phyloP scores from a whole-genome alignment of 176 grass and related monocot species.

The Oryza glumipatula region DNA sequence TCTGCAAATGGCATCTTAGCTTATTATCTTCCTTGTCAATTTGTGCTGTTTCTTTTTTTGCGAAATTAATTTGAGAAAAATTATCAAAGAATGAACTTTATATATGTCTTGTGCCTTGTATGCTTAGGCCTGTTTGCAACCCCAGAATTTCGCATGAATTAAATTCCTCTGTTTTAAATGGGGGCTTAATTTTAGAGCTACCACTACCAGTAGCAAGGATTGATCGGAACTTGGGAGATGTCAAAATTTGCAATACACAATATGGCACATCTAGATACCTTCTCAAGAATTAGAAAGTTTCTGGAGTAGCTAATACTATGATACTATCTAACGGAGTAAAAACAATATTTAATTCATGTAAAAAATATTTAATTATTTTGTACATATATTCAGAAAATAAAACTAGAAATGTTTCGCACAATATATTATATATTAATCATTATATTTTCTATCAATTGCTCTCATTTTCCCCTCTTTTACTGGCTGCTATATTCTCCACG shows the following conservation, averaged over 20 bases:
- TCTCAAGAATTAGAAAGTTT: not conserved
- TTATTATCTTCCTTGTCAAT: not conserved
- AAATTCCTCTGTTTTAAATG: not conserved
- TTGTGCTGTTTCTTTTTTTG: not conserved
- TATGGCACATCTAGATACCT: not conserved
- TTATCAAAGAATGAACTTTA: not conserved
- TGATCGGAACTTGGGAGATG: not conserved
- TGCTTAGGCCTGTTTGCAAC: too few species aligned
- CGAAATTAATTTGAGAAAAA: not conserved
- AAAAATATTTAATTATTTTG: not conserved
- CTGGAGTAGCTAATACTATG: not conserved
- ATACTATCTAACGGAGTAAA: not conserved
- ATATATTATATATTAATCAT: not conserved
- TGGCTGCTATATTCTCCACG: not conserved
- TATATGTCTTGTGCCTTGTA: not conserved
- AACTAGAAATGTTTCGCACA: not conserved
- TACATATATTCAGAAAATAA: not conserved
- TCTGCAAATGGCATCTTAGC: not conserved
- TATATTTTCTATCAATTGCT: not conserved
- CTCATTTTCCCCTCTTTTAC: not conserved
- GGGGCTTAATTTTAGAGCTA: not conserved
- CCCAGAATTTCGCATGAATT: not conserved
- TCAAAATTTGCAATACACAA: not conserved
- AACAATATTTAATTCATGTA: not conserved
- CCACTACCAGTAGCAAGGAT: not conserved